These are phyloP conservation scores for Helichrysum umbraculigerum DNA, from an alignment of 129 eudicot species.

Conservation along the genomic window DNA sequence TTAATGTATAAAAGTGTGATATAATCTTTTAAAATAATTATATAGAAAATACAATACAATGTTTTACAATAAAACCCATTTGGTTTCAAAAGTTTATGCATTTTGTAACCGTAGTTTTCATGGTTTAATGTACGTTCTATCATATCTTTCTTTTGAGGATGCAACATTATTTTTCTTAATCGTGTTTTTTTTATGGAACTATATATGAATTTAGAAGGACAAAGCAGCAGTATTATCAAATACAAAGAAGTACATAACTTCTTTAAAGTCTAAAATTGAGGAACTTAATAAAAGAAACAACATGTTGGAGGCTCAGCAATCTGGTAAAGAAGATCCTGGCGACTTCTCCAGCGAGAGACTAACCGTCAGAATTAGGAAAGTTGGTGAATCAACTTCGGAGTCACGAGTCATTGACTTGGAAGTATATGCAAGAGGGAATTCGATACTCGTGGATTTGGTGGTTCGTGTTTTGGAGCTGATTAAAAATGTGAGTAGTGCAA, in stretches of 20 bases:
- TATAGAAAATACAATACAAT: neutral
- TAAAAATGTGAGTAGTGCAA: conserved; percentile 38
- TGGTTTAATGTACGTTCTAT: neutral
- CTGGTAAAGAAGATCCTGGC: conserved; percentile 8
- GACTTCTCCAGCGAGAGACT: conserved; percentile 32
- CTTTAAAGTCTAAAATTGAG: conserved; percentile 52
- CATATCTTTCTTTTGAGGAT: too few species aligned
- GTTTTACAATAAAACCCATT: neutral
- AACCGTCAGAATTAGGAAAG: conserved; percentile 28
- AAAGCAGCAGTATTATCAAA: conserved; percentile 69
- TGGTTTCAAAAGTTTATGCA: neutral
- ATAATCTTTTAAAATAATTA: too few species aligned
- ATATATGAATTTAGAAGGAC: conserved; percentile 54
- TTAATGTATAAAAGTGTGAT: neutral
- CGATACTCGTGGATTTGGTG: conserved; percentile 41
- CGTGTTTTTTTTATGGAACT: neutral
- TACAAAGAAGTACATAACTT: conserved; percentile 61
- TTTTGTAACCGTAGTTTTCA: neutral
- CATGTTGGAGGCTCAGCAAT: conserved; percentile 43
- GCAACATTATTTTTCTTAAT: neutral
- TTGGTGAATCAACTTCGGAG: conserved; percentile 50
- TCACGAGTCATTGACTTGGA: conserved; percentile 47
- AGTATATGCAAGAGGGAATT: conserved; percentile 54
- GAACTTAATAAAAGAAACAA: conserved; percentile 60
- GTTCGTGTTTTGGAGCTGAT: conserved; percentile 48